Evolutionary conservation across 768 basidiomycete genomes (phyloP).

Genomic region (Mycena vulgaris): DNA sequence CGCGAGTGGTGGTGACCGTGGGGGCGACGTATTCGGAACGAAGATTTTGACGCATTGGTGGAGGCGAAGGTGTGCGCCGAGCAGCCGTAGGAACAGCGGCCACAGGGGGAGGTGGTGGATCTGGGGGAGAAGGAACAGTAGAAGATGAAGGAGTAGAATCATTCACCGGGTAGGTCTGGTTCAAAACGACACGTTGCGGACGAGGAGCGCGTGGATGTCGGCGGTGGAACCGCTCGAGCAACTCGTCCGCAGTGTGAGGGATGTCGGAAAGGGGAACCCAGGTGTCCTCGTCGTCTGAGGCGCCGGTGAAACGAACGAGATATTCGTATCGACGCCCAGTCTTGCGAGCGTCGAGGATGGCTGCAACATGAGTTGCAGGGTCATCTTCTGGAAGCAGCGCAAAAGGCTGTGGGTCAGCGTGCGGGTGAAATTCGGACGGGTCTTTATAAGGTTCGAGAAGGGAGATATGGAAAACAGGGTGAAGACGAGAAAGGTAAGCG

Average conservation of each 20-base stretch:
- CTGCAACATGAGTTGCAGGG: constrained; percentile 34
- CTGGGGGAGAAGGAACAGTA: neutral
- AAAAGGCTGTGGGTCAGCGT: constrained; percentile 42
- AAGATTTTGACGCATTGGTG: constrained; percentile 20
- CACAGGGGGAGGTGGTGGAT: neutral
- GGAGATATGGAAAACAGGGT: constrained; percentile 58
- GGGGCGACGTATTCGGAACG: constrained; percentile 32
- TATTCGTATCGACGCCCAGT: constrained; percentile 55
- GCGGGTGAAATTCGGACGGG: constrained; percentile 52
- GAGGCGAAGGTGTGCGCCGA: constrained; percentile 26
- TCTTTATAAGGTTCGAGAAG: constrained; percentile 49
- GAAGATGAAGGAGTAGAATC: constrained; percentile 9
- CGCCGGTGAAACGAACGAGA: constrained; percentile 47
- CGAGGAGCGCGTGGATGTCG: constrained; percentile 48
- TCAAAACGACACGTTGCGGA: constrained; percentile 43
- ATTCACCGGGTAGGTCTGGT: constrained; percentile 15
- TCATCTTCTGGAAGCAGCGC: constrained; percentile 39
- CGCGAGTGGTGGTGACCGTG: constrained; percentile 31
- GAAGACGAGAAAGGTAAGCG: constrained; percentile 49
- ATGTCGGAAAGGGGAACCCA: constrained; percentile 54
- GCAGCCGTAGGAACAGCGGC: constrained; percentile 6
- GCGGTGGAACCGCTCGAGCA: constrained; percentile 53
- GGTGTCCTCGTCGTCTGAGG: constrained; percentile 43
- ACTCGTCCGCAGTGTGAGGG: constrained; percentile 46
- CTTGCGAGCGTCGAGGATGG: constrained; percentile 52